phyloP scores from a whole-genome alignment of 768 basidiomycete genomes.

The Mycena venus region DNA sequence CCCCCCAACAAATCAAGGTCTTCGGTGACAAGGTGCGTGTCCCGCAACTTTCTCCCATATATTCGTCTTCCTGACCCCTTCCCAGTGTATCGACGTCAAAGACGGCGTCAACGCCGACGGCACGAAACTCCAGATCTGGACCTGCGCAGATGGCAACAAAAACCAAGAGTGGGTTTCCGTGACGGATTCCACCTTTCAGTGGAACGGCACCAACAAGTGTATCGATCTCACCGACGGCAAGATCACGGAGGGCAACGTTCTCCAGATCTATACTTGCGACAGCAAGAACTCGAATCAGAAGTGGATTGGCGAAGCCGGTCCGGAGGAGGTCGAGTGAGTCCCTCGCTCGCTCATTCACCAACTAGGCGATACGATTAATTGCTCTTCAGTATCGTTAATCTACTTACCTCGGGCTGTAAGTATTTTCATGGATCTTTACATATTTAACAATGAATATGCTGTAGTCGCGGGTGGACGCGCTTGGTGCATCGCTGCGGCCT shows the following conservation, averaged over 20 bases:
- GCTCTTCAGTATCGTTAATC: not conserved
- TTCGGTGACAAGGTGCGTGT: not conserved
- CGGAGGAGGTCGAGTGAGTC: not conserved
- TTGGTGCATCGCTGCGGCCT: conserved; percentile 21
- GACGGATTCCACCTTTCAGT: not conserved
- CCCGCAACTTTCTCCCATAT: no score
- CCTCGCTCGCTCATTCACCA: not conserved
- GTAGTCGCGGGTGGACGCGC: not conserved
- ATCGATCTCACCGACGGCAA: conserved; percentile 10
- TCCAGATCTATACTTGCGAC: conserved; percentile 15
- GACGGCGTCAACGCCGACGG: conserved; percentile 3
- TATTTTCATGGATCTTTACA: not conserved
- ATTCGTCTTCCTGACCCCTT: no score
- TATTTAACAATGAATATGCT: not conserved
- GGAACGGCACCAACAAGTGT: conserved; percentile 12
- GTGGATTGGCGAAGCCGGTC: not conserved
- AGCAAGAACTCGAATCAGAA: conserved; percentile 15
- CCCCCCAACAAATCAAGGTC: not conserved
- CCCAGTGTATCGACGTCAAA: not conserved
- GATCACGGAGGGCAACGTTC: not conserved
- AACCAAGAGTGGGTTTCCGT: conserved; percentile 8
- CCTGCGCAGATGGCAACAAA: not conserved
- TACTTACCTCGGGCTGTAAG: not conserved
- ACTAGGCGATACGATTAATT: not conserved
- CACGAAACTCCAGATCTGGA: conserved; percentile 16